Evolutionary conservation across 129 eudicot species (phyloP).

Genomic region (Pseudognaphalium luteoalbum): DNA sequence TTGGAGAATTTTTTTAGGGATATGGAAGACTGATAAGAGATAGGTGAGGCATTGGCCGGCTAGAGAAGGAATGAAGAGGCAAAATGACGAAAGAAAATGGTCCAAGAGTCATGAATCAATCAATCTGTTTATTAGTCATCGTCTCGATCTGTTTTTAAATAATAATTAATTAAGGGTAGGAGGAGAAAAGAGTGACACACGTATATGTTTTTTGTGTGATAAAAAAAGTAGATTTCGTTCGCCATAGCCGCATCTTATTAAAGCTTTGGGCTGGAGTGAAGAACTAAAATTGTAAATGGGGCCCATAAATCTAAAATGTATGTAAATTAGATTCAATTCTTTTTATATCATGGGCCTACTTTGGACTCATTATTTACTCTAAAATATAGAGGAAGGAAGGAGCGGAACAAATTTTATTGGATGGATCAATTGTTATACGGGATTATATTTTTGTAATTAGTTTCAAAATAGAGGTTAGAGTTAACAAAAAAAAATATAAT

Average conservation of each 20-base stretch:
- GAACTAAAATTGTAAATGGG: neutral
- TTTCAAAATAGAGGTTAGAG: no score
- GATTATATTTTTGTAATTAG: no score
- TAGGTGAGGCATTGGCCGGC: slow-evolving; percentile 45
- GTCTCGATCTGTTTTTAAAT: neutral
- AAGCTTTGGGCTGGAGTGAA: slow-evolving; percentile 33
- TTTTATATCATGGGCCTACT: slow-evolving; percentile 33
- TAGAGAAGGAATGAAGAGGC: slow-evolving; percentile 28
- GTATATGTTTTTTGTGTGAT: neutral
- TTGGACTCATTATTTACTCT: neutral
- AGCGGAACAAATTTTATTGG: no score
- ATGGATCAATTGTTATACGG: no score
- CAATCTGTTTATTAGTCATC: slow-evolving; percentile 19
- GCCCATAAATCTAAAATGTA: slow-evolving; percentile 6
- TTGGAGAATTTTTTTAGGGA: slow-evolving; percentile 4
- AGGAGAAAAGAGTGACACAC: slow-evolving; percentile 24
- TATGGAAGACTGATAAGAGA: slow-evolving; percentile 30
- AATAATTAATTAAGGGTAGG: neutral
- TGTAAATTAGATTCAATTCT: slow-evolving; percentile 17
- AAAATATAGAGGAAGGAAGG: no score
- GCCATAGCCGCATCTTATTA: slow-evolving; percentile 15
- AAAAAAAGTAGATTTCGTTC: neutral
- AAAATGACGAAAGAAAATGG: slow-evolving; percentile 20
- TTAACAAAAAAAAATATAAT: no score
- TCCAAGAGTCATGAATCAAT: slow-evolving; percentile 27